These are phyloP conservation scores for Colletotrichum tamarilloi DNA, from an alignment of 2,329 filamentous ascomycete species.

Conservation along the genomic window DNA sequence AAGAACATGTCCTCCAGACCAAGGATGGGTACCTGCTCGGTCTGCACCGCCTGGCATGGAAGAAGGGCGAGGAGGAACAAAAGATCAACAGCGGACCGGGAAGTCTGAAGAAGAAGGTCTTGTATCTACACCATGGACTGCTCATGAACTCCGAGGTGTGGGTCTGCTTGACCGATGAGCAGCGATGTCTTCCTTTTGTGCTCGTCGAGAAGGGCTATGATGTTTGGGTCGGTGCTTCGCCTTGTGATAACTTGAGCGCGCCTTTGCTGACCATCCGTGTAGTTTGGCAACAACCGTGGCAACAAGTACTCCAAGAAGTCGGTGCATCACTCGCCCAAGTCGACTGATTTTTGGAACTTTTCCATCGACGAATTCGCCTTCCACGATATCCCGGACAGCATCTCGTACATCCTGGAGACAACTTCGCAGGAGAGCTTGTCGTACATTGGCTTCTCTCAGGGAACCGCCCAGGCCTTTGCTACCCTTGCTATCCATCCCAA, in stretches of 20 bases:
- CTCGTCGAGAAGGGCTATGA: slow-evolving; percentile 93
- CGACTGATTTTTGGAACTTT: slow-evolving; percentile 92
- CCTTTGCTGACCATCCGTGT: slow-evolving; percentile 37
- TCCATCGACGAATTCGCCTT: slow-evolving; percentile 99
- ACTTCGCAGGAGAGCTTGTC: slow-evolving; percentile 87
- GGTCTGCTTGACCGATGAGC: slow-evolving; percentile 89
- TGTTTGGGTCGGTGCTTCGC: slow-evolving; percentile 78
- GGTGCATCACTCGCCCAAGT: slow-evolving; percentile 78
- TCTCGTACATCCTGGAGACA: slow-evolving; percentile 87
- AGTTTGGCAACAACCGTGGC: slow-evolving; percentile 96
- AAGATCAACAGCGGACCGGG: slow-evolving; percentile 79
- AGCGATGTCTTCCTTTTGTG: slow-evolving; percentile 88
- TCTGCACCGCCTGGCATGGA: slow-evolving; percentile 86
- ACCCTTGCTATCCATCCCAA: slow-evolving; percentile 91
- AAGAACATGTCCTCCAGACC: slow-evolving; percentile 96
- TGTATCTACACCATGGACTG: slow-evolving; percentile 94
- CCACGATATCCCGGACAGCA: slow-evolving; percentile 95
- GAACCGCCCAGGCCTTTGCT: slow-evolving; percentile 96
- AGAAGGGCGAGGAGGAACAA: slow-evolving; percentile 81
- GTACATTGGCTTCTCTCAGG: slow-evolving; percentile 97
- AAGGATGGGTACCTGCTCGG: slow-evolving; percentile 93
- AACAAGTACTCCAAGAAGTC: slow-evolving; percentile 99
- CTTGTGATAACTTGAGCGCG: not conserved
- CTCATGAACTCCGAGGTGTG: slow-evolving; percentile 99
- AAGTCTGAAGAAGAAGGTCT: slow-evolving; percentile 82